phyloP scores from a whole-genome alignment of 2,329 filamentous ascomycete genomes.

The Pyrenophora tritici-repentis region DNA sequence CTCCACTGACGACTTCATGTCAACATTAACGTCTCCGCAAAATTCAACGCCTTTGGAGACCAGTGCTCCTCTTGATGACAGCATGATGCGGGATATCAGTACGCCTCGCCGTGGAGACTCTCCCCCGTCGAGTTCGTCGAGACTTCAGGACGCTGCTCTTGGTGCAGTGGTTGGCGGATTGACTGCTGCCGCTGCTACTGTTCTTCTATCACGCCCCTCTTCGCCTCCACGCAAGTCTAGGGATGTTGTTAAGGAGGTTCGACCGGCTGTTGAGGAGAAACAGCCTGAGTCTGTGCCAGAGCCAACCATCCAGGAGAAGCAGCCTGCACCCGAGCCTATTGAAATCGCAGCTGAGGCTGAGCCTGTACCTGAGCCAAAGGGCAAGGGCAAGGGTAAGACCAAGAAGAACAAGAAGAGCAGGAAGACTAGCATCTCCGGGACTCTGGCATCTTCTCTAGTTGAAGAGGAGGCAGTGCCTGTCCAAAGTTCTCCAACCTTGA shows the following conservation, averaged over 20 bases:
- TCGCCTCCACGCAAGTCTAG: conserved; percentile 19
- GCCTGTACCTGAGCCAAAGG: conserved; percentile 18
- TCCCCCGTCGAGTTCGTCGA: conserved; percentile 29
- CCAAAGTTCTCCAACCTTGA: conserved; percentile 26
- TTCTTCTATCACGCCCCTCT: conserved; percentile 20
- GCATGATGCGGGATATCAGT: conserved; percentile 25
- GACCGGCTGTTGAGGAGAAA: conserved; percentile 12
- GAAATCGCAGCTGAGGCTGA: conserved; percentile 15
- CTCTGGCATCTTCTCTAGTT: conserved; percentile 1
- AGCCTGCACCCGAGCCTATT: conserved; percentile 1
- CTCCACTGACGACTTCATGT: conserved; percentile 11
- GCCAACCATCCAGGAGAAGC: no score
- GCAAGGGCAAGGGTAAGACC: conserved; percentile 27
- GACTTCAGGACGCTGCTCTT: conserved; percentile 37
- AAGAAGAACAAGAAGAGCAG: conserved; percentile 39
- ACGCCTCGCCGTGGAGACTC: conserved; percentile 15
- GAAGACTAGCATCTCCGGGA: conserved; percentile 24
- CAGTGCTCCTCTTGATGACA: conserved; percentile 28
- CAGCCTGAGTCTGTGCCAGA: not conserved
- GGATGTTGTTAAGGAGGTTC: conserved; percentile 23
- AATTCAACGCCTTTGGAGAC: conserved; percentile 1
- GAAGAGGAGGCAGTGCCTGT: conserved; percentile 12
- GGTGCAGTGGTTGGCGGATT: conserved; percentile 34
- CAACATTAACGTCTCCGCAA: conserved; percentile 14
- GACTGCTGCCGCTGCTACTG: conserved; percentile 25